Conservation (phyloP, 139 green algal species). For the Raphidocelis subcapitata region DNA sequence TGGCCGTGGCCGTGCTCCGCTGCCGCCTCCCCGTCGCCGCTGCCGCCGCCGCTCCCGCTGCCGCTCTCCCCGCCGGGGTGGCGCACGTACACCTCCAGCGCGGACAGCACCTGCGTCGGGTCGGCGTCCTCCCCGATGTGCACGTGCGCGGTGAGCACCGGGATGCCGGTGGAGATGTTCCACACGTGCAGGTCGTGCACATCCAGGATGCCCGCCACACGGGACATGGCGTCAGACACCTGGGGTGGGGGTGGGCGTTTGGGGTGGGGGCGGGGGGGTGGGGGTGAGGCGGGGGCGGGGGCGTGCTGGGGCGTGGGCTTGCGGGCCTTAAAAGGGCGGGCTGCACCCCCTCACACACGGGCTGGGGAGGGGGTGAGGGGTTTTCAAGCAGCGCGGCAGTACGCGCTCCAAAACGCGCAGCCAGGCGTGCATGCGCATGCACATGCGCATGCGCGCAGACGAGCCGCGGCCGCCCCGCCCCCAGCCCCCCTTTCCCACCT, state of each 20-base stretch:
- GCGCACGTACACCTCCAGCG: constrained; percentile 42
- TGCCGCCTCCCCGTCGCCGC: not conserved
- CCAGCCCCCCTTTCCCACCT: no score
- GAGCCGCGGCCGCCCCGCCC: no score
- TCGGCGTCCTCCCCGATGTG: constrained; percentile 36
- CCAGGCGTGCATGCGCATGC: no score
- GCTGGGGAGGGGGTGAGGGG: no score
- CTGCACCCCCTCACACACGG: no score
- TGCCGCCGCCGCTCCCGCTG: not conserved
- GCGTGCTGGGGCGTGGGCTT: not conserved
- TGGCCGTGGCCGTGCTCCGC: not conserved
- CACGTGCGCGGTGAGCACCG: constrained; percentile 78
- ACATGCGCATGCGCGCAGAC: no score
- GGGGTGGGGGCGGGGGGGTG: not conserved
- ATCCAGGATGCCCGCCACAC: constrained; percentile 66
- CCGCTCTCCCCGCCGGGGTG: constrained; percentile 32
- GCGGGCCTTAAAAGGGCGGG: constrained; percentile 15
- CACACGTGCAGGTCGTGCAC: constrained; percentile 94
- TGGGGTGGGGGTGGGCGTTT: not conserved
- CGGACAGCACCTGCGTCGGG: constrained; percentile 33
- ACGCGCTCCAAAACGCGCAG: not conserved
- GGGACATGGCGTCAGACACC: constrained; percentile 5
- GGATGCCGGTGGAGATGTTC: constrained; percentile 72
- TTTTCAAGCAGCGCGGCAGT: no score
- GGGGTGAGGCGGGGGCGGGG: not conserved